phyloP scores from a whole-genome alignment of 495 filamentous ascomycete species.

The Margaritispora aquatica region DNA sequence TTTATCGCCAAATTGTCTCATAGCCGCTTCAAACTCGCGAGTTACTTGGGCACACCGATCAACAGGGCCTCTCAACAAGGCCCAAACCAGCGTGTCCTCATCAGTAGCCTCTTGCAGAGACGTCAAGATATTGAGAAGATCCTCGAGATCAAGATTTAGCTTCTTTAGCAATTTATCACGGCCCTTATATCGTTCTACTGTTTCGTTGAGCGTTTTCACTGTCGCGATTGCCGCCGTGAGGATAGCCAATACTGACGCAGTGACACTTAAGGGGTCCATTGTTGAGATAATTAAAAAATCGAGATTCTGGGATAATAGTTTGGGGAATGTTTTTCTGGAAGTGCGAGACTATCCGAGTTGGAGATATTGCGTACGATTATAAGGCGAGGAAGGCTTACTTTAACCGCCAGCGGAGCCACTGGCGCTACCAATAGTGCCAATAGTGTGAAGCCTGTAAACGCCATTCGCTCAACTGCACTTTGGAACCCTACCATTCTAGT shows the following conservation, averaged over 20 bases:
- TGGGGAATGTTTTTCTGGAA: neutral
- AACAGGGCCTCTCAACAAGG: constrained; percentile 17
- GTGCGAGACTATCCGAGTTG: neutral
- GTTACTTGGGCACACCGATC: constrained; percentile 18
- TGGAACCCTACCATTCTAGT: neutral
- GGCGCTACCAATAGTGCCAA: neutral
- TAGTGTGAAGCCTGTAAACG: neutral
- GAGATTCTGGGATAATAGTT: neutral
- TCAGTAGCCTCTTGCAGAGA: constrained; percentile 13
- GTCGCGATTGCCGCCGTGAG: constrained; percentile 25
- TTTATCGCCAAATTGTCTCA: constrained; percentile 27
- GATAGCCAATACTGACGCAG: constrained; percentile 23
- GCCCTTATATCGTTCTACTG: constrained; percentile 25
- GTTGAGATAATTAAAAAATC: constrained; percentile 7
- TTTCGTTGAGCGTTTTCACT: constrained; percentile 21
- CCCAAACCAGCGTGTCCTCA: constrained; percentile 14
- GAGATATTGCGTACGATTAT: neutral
- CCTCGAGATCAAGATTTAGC: constrained; percentile 15
- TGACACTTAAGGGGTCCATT: constrained; percentile 28
- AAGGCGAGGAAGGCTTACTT: neutral
- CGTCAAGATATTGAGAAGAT: constrained; percentile 21
- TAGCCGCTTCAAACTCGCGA: constrained; percentile 20
- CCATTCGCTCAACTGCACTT: neutral
- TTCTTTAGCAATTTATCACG: constrained; percentile 20
- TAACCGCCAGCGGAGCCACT: neutral